phyloP scores from a whole-genome alignment of 148 eudicot genomes.

The Selenicereus undatus region DNA sequence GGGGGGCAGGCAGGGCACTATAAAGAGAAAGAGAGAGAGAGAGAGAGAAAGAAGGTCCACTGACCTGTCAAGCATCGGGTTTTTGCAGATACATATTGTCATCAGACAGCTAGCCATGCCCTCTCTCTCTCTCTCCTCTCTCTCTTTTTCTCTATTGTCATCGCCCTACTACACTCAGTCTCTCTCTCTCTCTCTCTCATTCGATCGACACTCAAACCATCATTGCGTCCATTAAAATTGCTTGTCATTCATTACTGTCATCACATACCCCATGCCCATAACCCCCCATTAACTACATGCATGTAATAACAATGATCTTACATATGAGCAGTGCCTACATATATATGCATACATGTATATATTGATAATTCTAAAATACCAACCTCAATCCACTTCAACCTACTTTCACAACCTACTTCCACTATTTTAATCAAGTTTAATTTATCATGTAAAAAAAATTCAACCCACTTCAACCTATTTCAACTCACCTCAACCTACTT shows the following conservation, averaged over 20 bases:
- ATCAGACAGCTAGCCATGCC: constrained; percentile 7
- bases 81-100: constrained; percentile 11
- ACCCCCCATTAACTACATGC: not conserved
- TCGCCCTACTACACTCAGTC: not conserved
- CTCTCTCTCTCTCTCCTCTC: too few relatives aligned
- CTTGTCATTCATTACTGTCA: not conserved
- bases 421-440: too few relatives aligned
- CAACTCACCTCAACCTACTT: too few relatives aligned
- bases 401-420: too few relatives aligned
- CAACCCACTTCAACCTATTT: too few relatives aligned
- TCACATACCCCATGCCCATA: not conserved
- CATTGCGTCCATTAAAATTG: not conserved
- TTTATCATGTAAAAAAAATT: too few relatives aligned
- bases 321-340: too few relatives aligned
- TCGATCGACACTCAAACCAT: not conserved
- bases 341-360: too few relatives aligned
- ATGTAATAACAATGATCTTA: too few relatives aligned
- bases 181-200: constrained; percentile 6
- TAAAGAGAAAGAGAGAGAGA: too few relatives aligned
- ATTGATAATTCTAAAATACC: too few relatives aligned
- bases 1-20: not conserved
- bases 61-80: constrained; percentile 12
- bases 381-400: too few relatives aligned
- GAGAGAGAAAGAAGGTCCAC: not conserved
- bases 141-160: not conserved